Conservation (phyloP, 164 flowering plant species). For the Cinnamomum micranthum region DNA sequence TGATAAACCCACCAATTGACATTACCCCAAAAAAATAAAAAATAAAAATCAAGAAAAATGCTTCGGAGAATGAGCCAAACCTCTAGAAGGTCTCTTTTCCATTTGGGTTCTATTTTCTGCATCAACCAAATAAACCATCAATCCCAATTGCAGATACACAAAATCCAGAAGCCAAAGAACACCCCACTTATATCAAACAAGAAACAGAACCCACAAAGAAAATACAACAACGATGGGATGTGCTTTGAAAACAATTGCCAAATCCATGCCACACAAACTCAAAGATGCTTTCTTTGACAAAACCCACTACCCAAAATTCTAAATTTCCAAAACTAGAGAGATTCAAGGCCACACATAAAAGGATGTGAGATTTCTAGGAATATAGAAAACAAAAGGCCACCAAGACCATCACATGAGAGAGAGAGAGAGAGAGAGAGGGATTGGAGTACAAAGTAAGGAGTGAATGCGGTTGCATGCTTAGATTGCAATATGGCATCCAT, state of each 20-base stretch:
- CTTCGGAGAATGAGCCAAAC: background rate
- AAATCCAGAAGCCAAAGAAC: conserved; percentile 4
- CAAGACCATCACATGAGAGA: background rate
- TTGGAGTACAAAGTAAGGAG: conserved; percentile 8
- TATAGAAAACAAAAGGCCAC: background rate
- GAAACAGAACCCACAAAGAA: conserved; percentile 2
- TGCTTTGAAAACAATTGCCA: too few species aligned
- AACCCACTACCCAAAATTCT: conserved; percentile 10
- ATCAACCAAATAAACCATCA: conserved; percentile 6
- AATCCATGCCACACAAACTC: conserved; percentile 9
- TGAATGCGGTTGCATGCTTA: conserved; percentile 10
- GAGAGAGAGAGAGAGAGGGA: background rate
- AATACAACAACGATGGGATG: background rate
- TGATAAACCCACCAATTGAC: background rate
- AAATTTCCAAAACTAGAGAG: background rate
- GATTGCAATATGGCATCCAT: conserved; percentile 2
- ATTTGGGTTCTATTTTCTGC: conserved; percentile 3
- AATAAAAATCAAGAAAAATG: background rate
- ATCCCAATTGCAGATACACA: background rate
- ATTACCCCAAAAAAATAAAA: background rate
- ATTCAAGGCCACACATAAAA: background rate
- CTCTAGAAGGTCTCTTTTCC: conserved; percentile 1
- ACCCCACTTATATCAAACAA: conserved; percentile 6
- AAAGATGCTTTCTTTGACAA: conserved; percentile 14
- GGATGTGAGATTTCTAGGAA: background rate